These are phyloP conservation scores for Pyrenochaeta sp. DNA, from an alignment of 2,329 filamentous ascomycete genomes.

Conservation along the genomic window DNA sequence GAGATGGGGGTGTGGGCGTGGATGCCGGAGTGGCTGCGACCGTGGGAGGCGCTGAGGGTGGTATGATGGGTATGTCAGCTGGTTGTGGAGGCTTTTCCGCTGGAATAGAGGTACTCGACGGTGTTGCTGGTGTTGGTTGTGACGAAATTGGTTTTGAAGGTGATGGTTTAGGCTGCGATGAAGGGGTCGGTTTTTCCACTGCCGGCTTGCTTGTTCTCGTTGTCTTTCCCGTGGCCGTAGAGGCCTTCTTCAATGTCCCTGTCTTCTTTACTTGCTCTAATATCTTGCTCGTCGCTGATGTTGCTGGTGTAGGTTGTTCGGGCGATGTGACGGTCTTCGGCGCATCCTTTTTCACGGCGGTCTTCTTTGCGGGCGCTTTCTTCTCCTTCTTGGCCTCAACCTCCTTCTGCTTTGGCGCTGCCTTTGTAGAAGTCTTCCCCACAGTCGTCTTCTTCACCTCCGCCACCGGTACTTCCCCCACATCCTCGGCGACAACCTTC, in stretches of 20 bases:
- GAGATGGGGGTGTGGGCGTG: constrained; percentile 54
- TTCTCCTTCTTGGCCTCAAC: constrained; percentile 22
- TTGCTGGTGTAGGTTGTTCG: constrained; percentile 34
- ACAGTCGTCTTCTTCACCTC: constrained; percentile 26
- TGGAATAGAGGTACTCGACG: constrained; percentile 46
- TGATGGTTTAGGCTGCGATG: neutral
- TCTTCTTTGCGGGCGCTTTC: constrained; percentile 15
- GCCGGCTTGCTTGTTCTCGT: neutral
- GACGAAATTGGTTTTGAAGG: neutral
- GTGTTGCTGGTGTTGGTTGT: constrained; percentile 64
- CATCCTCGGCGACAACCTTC: constrained; percentile 38
- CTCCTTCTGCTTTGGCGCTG: constrained; percentile 20
- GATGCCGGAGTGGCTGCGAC: constrained; percentile 16
- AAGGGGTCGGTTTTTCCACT: neutral
- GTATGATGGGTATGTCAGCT: neutral
- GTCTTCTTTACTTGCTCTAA: constrained; percentile 36
- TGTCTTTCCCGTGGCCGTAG: neutral
- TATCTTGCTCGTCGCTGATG: constrained; percentile 40
- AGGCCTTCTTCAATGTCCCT: constrained; percentile 27
- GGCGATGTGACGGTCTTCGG: constrained; percentile 7
- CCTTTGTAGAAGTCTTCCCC: constrained; percentile 36
- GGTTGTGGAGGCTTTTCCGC: neutral
- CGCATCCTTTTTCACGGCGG: constrained; percentile 20
- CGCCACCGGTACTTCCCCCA: constrained; percentile 8
- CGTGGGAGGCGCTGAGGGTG: constrained; percentile 17